A percentile compares a stretch with the other conserved stretches of the same genome.
Conservation (phyloP, 495 filamentous ascomycete species). For the Penicillium pulvis region DNA sequence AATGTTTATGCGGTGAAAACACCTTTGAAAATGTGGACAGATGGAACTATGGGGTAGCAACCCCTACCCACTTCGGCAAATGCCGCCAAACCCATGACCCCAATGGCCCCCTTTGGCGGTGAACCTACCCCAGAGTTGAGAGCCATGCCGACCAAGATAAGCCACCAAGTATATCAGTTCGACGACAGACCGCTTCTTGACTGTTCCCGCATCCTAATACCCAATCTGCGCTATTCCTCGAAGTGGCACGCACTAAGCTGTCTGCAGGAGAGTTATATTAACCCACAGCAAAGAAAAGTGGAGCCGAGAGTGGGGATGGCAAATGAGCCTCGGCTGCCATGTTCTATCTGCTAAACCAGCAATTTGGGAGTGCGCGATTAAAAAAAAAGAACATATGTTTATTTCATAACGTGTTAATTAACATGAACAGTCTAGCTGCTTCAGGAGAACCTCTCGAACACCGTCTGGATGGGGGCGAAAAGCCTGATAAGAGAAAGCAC, state of each 20-base stretch:
- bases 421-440: too few relatives aligned
- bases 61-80: neutral
- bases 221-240: slow-evolving; percentile 13
- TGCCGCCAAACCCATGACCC: neutral
- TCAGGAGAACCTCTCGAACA: neutral
- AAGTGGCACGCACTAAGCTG: slow-evolving; percentile 19
- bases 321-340: slow-evolving; percentile 22
- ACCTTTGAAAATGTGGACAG: neutral
- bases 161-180: slow-evolving; percentile 1
- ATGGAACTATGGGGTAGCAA: neutral
- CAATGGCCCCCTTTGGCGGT: neutral
- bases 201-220: slow-evolving; percentile 8
- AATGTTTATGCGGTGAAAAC: neutral
- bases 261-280: slow-evolving; percentile 10
- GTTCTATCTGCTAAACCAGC: neutral
- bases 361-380: neutral
- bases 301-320: slow-evolving; percentile 13
- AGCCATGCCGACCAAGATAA: neutral
- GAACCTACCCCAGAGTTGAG: slow-evolving; percentile 7
- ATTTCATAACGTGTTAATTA: too few relatives aligned
- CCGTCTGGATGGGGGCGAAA: neutral
- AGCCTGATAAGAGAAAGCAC: neutral
- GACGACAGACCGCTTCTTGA: slow-evolving; percentile 24
- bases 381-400: neutral
- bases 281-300: slow-evolving; percentile 12